Base-by-base conservation (phyloP, 2,329 filamentous ascomycete genomes). In the Kalaharituber pfeilii region DNA sequence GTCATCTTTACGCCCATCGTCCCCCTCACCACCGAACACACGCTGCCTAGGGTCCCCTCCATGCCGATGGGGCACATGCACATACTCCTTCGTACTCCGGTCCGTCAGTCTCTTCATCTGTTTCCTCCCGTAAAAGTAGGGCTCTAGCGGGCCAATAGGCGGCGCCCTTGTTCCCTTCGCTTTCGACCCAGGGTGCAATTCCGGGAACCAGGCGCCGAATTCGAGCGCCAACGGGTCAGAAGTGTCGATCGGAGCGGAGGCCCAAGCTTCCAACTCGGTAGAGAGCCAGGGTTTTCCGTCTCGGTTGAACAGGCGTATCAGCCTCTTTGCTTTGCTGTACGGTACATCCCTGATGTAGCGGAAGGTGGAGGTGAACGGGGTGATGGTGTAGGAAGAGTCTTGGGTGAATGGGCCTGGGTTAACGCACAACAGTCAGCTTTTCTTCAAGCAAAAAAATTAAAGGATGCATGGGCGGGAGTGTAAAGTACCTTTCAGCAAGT, bases 341-440 rank as follows among this genome's bases (percentile, higher is more conserved):
- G 88, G 85, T 3, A 98, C 84, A 62, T 93, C 79, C 52, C 82
- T 80, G 51, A 95, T 73, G 61, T 80, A 86, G 25, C 75, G 73
- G 67, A 95, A 83, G 1, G 76, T 78, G 67, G 82, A 94, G 1
- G 78, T 79, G 66, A 98, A 98, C 0, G 91, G 91, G 7, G 84
- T 93, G 26, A 96, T 75, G 36, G 89, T 81, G 65, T 80, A 96
- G 0, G 84, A 86, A 3, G 81, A 82, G 66, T 98, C 91, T 36
- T 80, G 79, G 0, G 91, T 96, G 65, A 96, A 96, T 0, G 81
- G 73, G 0, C 91, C 53, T 51, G 20, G 27, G 27, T 22, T 20
- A 22, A 29, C n/a, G n/a, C n/a, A n/a, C n/a, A n/a, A n/a, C n/a
- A n/a, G n/a, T n/a, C n/a, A n/a, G n/a, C n/a, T n/a, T n/a, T 49